Percentiles rank a stretch among this genome's conserved stretches.
phyloP scores from a whole-genome alignment of 495 filamentous ascomycete species.

The Hyphodiscus hymeniophilus region DNA sequence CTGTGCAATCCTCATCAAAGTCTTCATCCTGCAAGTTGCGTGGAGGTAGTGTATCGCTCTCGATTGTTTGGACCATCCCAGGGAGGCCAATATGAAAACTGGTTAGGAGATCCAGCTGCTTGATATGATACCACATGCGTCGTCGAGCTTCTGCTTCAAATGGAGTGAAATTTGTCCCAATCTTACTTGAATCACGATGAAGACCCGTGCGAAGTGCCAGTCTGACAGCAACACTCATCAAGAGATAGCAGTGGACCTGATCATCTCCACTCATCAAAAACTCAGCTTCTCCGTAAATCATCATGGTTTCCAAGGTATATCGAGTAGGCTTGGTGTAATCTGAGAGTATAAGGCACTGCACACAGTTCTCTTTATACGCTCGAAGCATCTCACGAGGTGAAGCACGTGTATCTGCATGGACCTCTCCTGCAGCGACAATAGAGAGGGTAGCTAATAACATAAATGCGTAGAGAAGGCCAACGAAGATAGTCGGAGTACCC shows the following conservation, averaged over 20 bases:
- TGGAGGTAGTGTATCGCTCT: constrained; percentile 77
- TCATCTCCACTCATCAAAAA: too few relatives aligned
- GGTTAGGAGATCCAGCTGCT: constrained; percentile 69
- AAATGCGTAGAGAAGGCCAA: too few relatives aligned
- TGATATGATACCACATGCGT: constrained; percentile 76
- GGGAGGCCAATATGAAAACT: constrained; percentile 85
- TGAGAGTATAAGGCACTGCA: constrained; percentile 18
- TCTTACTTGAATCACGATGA: constrained; percentile 79
- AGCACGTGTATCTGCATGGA: too few relatives aligned
- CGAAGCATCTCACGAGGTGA: too few relatives aligned
- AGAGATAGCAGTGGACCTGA: too few relatives aligned
- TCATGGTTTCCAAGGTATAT: constrained; percentile 27
- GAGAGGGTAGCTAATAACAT: too few relatives aligned
- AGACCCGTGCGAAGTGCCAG: constrained; percentile 64
- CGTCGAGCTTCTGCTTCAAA: constrained; percentile 89
- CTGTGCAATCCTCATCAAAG: constrained; percentile 65
- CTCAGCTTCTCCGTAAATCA: constrained; percentile 25
- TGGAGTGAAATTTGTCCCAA: constrained; percentile 68
- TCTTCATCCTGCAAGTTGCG: constrained; percentile 89
- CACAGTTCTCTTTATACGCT: constrained; percentile 10
- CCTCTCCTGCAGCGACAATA: too few relatives aligned
- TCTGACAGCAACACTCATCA: constrained; percentile 25
- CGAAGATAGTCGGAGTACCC: too few relatives aligned
- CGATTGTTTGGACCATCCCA: constrained; percentile 67
- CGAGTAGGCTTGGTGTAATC: constrained; percentile 28